Evolutionary conservation across 495 filamentous ascomycete genomes (phyloP).

Genomic region (Ramalina intermedia): DNA sequence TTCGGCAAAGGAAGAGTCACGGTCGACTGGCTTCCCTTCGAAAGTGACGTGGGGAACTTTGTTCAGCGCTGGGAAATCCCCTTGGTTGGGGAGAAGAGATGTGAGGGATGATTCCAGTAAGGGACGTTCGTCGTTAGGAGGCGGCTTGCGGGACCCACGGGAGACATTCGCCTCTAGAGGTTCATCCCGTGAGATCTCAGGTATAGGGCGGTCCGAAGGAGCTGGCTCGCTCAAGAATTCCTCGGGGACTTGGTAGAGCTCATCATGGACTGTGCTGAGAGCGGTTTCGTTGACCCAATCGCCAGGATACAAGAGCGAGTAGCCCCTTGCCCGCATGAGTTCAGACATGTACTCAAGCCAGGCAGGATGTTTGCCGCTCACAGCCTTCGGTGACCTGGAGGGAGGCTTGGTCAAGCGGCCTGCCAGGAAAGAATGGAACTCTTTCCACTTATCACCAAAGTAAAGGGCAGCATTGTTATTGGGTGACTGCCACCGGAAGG

Average conservation of each 20-base stretch:
- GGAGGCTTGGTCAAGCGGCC: constrained; percentile 30
- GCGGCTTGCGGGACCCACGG: neutral
- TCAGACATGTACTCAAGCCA: constrained; percentile 67
- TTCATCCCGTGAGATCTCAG: constrained; percentile 6
- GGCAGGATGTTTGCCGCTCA: constrained; percentile 50
- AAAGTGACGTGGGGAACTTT: constrained; percentile 25
- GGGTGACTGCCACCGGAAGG: constrained; percentile 72
- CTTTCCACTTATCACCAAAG: constrained; percentile 70
- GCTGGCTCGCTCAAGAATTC: constrained; percentile 31
- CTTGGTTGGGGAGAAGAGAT: constrained; percentile 11
- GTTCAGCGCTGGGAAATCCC: constrained; percentile 21
- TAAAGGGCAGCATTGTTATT: constrained; percentile 66
- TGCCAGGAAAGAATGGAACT: constrained; percentile 61
- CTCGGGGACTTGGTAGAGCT: constrained; percentile 55
- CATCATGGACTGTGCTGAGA: constrained; percentile 56
- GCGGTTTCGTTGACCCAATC: constrained; percentile 28
- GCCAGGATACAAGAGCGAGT: constrained; percentile 60
- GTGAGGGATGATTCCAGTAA: constrained; percentile 9
- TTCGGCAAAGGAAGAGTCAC: constrained; percentile 5
- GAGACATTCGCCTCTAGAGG: constrained; percentile 6
- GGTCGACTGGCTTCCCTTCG: constrained; percentile 18
- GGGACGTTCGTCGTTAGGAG: constrained; percentile 8
- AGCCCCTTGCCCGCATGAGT: constrained; percentile 55
- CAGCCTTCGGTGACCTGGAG: constrained; percentile 18
- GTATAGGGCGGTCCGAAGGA: neutral